These are phyloP conservation scores for Taphrina populina DNA, from an alignment of 1,139 yeast species.

Conservation along the genomic window DNA sequence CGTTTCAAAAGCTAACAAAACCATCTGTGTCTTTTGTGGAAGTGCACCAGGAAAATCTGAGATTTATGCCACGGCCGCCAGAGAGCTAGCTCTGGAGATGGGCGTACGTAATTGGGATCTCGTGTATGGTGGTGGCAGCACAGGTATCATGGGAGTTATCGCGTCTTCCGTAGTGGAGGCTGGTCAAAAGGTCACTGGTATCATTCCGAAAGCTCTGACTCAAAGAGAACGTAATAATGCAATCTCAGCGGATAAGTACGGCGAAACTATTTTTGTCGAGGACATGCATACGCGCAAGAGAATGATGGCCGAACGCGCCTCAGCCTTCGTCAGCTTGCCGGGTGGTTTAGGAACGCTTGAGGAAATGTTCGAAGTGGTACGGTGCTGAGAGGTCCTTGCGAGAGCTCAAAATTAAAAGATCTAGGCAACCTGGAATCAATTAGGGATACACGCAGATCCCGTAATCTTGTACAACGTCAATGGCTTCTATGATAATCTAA, in stretches of 20 bases:
- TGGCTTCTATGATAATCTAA: conserved; percentile 74
- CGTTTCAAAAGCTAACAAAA: no score
- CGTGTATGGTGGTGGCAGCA: conserved; percentile 89
- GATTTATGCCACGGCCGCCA: conserved; percentile 22
- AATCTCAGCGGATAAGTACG: conserved; percentile 66
- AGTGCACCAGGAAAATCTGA: conserved; percentile 26
- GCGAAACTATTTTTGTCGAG: conserved; percentile 74
- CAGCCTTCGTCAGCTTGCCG: conserved; percentile 84
- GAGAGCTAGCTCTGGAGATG: conserved; percentile 17
- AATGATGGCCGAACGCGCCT: conserved; percentile 83
- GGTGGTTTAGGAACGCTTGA: conserved; percentile 92
- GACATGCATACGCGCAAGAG: conserved; percentile 91
- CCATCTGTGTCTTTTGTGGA: conserved; percentile 34
- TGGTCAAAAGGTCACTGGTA: conserved; percentile 64
- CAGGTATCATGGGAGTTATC: conserved; percentile 74
- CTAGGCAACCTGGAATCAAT: conserved; percentile 79
- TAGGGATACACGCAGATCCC: conserved; percentile 81
- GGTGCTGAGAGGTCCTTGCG: not conserved
- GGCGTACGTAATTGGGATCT: conserved; percentile 43
- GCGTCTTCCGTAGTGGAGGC: conserved; percentile 78
- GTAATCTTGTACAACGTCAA: conserved; percentile 72
- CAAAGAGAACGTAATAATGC: conserved; percentile 61
- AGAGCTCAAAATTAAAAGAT: not conserved
- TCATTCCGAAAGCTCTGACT: conserved; percentile 80
- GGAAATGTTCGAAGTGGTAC: conserved; percentile 56